A percentile compares a stretch with the other conserved stretches of the same genome.
Conservation (phyloP, 805 yeast species). For the Candida khao-thaluensis region DNA sequence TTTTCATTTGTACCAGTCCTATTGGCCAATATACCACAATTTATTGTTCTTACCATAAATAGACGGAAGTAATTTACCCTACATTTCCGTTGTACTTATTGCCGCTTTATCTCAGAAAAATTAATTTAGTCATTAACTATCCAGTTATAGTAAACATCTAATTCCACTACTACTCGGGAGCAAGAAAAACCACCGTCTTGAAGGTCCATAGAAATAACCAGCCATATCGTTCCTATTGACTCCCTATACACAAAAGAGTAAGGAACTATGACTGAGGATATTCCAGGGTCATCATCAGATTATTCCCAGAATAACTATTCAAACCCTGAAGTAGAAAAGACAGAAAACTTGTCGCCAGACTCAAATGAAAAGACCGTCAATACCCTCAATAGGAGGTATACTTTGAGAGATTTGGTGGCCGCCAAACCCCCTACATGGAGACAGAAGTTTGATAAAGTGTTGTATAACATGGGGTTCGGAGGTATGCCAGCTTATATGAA, state of each 20-base stretch:
- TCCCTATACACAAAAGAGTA: not conserved
- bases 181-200: no score
- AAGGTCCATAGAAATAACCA: no score
- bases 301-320: slow-evolving; percentile 8
- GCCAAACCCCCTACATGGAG: slow-evolving; percentile 24
- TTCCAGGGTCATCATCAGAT: slow-evolving; percentile 9
- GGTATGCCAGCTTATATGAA: slow-evolving; percentile 34
- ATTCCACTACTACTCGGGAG: no score
- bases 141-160: no score
- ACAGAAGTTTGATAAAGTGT: slow-evolving; percentile 18
- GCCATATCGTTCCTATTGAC: no score
- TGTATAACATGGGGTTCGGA: slow-evolving; percentile 24
- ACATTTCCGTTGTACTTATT: no score
- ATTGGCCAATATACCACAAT: no score
- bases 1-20: no score
- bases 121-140: no score
- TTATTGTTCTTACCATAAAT: no score
- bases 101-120: no score
- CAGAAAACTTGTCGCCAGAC: not conserved
- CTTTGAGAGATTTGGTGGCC: slow-evolving; percentile 9
- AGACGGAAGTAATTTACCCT: no score
- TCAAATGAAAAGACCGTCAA: slow-evolving; percentile 1
- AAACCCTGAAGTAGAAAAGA: slow-evolving; percentile 1
- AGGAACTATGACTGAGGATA: slow-evolving; percentile 2
- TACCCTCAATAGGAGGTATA: not conserved